Evolutionary conservation across 2,329 filamentous ascomycete genomes (phyloP), one percentile per base, ranked within the genome.

Genomic region (Cadophora luteo-olivacea): DNA sequence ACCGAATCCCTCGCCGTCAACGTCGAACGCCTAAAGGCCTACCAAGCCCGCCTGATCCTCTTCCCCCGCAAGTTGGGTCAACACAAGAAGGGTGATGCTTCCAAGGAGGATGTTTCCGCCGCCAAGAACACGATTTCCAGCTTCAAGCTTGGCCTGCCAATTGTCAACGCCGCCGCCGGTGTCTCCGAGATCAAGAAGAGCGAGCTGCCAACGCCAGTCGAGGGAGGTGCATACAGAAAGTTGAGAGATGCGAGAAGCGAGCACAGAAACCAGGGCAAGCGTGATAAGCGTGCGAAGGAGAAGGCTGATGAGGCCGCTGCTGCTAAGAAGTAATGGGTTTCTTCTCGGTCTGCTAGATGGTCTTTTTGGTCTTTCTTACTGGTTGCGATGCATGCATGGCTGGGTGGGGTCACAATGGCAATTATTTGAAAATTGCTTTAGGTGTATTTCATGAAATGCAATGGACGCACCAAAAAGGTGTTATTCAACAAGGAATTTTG

Each of bases 11-110:
- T 98, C 79, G 88, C 93, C 83, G 88, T 88, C 88, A 99, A 99
- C 86, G 95, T 99, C 79, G 92, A 92, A 84, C 96, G 96, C 81
- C 93, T 99, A 82, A 94, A 97, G 90, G 93, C 93, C 82, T 99
- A 97, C 94, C 92, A 92, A 87, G 89, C 91, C 81, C 93, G 94
- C 81, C 87, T 99, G 81, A 97, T 99, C 83, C 89, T 99, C 82
- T 97, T 99, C 89, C 96, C 96, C 82, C 93, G 94, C 88, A 94
- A 93, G 85, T 89, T 89, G 82, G 94, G 94, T 85, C 90, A 96
- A 86, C 89, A 91, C 86, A 97, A 97, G 93, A 91, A 92, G 82
- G 92, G 92, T 83, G 93, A 97, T 85, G 91, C 91, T 74, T 87
- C 91, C 83, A 92, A 92, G 82, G 92, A 95, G 80, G 90, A 92